These are phyloP conservation scores for Neoboletus magnificus DNA, from an alignment of 768 basidiomycete species.

Conservation along the genomic window DNA sequence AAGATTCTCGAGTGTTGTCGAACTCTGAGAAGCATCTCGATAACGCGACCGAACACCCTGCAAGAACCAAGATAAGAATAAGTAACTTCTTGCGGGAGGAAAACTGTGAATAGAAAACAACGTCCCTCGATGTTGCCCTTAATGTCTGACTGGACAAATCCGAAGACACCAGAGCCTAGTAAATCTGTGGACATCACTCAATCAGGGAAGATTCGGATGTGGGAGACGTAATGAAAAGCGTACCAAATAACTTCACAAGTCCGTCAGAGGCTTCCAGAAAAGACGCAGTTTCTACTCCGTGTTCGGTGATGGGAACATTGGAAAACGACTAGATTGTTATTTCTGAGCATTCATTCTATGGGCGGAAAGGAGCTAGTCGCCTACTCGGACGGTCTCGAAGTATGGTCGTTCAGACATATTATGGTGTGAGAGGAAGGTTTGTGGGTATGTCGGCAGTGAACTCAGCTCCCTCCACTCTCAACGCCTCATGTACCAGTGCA, in stretches of 20 bases:
- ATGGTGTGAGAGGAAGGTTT: conserved; percentile 8
- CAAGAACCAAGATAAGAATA: conserved; percentile 9
- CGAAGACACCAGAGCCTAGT: conserved; percentile 65
- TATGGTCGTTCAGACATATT: conserved; percentile 44
- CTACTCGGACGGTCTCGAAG: conserved; percentile 67
- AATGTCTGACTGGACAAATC: conserved; percentile 71
- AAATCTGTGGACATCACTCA: conserved; percentile 45
- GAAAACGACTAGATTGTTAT: conserved; percentile 65
- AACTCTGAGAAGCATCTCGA: conserved; percentile 40
- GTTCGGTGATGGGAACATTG: conserved; percentile 72
- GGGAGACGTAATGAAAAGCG: conserved; percentile 28
- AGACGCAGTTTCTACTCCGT: conserved; percentile 72
- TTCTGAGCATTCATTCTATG: conserved; percentile 1
- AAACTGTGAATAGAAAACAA: conserved; percentile 19
- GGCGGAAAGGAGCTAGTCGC: conserved; percentile 8
- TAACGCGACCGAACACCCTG: conserved; percentile 67
- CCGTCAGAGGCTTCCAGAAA: conserved; percentile 92
- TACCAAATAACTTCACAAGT: conserved; percentile 70
- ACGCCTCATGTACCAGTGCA: conserved; percentile 19
- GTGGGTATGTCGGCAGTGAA: conserved; percentile 4
- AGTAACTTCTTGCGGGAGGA: conserved; percentile 9
- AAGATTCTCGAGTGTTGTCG: conserved; percentile 58
- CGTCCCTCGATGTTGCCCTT: conserved; percentile 61
- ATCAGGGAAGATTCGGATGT: conserved; percentile 8
- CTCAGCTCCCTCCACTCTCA: conserved; percentile 7